Evolutionary conservation across 495 filamentous ascomycete species (phyloP), one percentile per base, ranked within the genome.

Genomic region (Durotheca rogersii): DNA sequence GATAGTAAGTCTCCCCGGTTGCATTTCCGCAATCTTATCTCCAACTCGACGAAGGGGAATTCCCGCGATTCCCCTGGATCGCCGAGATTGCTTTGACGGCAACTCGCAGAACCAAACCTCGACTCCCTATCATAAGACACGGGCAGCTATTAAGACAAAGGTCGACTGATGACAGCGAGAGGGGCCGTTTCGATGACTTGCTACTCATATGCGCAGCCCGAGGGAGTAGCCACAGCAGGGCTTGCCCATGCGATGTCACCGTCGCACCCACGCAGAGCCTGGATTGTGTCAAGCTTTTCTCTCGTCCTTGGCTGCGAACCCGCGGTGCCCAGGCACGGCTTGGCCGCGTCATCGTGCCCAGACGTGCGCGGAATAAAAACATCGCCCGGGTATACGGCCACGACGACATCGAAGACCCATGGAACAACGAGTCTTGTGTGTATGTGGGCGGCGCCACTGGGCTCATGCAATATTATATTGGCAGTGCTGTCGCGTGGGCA

Each of bases 211-310:
- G n/a, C n/a, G n/a, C 23, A 34, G 37, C n/a, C 2, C 23, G 6
- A 29, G 29, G 4, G n/a, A 41, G 25, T 30, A 23, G 41, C 17
- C 43, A 38, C 54, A 35, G 23, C 34, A 36, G 21, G 49, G 41
- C 50, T 47, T 50, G 40, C 32, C 35, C 49, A 45, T 59, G 56
- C 56, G 42, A 59, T 59, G 56, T 23, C 15, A 59, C 50, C 12
- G 56, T 59, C 19, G 33, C 56, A 53, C 45, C 4, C 10, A 53
- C 45, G 4, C 10, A 50, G 53, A 53, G 56, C 56, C 53, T 59
- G 56, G 56, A 53, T 50, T 50, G 50, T 53, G 36, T 53, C 50
- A 59, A 59, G 56, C 56, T 59, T 59, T n/a, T 58, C 39, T 32
- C 11, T 36, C 39, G 53, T 30, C 55, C 55, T 46, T 50, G 56